These are phyloP conservation scores for Pseudogymnoascus sp. DNA, from an alignment of 2,329 filamentous ascomycete species.

Conservation along the genomic window DNA sequence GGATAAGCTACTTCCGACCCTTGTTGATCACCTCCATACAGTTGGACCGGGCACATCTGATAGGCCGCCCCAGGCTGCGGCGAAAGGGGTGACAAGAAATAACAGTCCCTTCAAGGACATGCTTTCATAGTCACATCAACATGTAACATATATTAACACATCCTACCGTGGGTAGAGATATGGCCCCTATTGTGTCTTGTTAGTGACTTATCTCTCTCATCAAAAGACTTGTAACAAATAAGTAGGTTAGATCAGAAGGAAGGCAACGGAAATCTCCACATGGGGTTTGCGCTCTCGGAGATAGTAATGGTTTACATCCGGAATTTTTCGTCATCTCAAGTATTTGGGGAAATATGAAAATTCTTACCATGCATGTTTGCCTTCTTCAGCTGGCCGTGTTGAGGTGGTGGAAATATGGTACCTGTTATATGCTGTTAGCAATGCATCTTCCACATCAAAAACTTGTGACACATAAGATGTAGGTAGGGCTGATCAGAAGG, in stretches of 20 bases:
- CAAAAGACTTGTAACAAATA: background rate
- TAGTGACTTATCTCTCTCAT: background rate
- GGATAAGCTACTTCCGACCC: constrained; percentile 47
- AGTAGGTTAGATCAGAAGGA: constrained; percentile 73
- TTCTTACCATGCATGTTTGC: background rate
- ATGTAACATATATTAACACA: constrained; percentile 10
- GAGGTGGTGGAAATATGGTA: background rate
- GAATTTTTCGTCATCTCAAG: constrained; percentile 80
- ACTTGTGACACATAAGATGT: constrained; percentile 11
- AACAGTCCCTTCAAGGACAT: constrained; percentile 47
- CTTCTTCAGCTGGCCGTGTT: background rate
- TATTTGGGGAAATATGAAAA: background rate
- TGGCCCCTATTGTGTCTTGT: background rate
- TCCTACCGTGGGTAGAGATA: background rate
- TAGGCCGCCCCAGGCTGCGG: constrained; percentile 17
- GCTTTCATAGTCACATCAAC: constrained; percentile 40
- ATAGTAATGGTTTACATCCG: constrained; percentile 85
- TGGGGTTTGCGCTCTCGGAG: constrained; percentile 90
- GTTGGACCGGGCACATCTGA: constrained; percentile 15
- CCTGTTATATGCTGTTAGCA: constrained; percentile 1
- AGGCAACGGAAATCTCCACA: constrained; percentile 99
- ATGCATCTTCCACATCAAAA: background rate
- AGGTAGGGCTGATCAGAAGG: constrained; percentile 69
- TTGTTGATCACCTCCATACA: constrained; percentile 44
- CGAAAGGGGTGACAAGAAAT: constrained; percentile 21